Conservation (phyloP, 805 yeast species). For the Allodekkera sacchari region DNA sequence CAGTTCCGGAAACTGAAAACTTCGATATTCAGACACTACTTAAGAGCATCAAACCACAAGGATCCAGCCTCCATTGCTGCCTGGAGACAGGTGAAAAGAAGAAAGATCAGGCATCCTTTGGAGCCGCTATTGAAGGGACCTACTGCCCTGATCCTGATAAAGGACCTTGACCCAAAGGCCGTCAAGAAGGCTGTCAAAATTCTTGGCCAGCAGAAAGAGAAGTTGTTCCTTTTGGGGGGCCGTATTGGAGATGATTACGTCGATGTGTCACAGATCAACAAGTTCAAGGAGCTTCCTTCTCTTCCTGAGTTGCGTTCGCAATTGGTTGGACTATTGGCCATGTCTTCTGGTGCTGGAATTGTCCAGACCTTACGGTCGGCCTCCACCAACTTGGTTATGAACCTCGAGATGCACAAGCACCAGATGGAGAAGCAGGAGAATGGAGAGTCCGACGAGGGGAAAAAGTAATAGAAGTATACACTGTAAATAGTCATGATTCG, state of each 20-base stretch:
- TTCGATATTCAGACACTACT: conserved; percentile 62
- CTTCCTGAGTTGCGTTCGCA: conserved; percentile 68
- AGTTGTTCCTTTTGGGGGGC: conserved; percentile 79
- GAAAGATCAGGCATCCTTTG: conserved; percentile 54
- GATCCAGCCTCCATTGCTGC: conserved; percentile 70
- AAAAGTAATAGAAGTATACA: conserved; percentile 1
- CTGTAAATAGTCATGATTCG: neutral
- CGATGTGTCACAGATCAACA: conserved; percentile 42
- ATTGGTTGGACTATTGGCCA: conserved; percentile 75
- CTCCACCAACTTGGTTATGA: conserved; percentile 61
- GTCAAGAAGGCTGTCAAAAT: conserved; percentile 56
- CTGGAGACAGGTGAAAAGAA: conserved; percentile 26
- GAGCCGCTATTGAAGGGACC: conserved; percentile 72
- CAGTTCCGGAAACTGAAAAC: conserved; percentile 61
- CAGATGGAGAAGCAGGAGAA: conserved; percentile 16
- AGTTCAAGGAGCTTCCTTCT: conserved; percentile 68
- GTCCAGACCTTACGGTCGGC: conserved; percentile 71
- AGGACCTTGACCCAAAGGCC: conserved; percentile 58
- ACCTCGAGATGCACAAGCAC: conserved; percentile 52
- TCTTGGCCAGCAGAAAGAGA: conserved; percentile 58
- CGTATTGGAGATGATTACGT: conserved; percentile 56
- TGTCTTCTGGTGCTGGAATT: conserved; percentile 83
- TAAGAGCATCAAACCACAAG: conserved; percentile 55
- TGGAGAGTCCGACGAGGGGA: conserved; percentile 2
- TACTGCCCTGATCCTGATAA: conserved; percentile 67